These are phyloP conservation scores for Neonectria neomacrospora DNA, from an alignment of 2,329 filamentous ascomycete genomes.

Conservation along the genomic window DNA sequence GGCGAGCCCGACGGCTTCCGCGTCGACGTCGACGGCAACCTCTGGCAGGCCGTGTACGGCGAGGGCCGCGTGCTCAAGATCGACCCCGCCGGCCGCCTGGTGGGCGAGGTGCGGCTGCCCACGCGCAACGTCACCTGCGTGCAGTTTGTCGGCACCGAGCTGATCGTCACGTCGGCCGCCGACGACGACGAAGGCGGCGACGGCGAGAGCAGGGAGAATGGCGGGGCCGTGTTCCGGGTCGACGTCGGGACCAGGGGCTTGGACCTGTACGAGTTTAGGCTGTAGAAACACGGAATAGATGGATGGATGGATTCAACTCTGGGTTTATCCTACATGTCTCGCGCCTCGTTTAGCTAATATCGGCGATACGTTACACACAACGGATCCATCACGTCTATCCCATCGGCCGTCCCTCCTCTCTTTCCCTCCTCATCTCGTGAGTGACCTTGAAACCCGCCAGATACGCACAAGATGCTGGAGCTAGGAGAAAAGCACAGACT, in stretches of 20 bases:
- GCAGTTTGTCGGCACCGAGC: slow-evolving; percentile 77
- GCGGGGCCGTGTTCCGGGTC: slow-evolving; percentile 79
- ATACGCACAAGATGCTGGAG: background rate
- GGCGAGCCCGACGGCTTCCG: slow-evolving; percentile 86
- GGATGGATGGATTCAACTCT: background rate
- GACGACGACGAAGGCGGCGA: slow-evolving; percentile 75
- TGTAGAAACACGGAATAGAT: too few relatives aligned
- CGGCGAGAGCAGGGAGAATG: slow-evolving; percentile 66
- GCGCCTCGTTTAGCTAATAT: background rate
- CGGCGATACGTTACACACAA: too few relatives aligned
- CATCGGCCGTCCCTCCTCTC: background rate
- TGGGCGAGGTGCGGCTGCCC: slow-evolving; percentile 80
- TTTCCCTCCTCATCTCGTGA: slow-evolving; percentile 7
- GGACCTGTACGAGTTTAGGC: slow-evolving; percentile 72
- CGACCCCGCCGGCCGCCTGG: slow-evolving; percentile 72
- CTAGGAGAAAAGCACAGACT: slow-evolving; percentile 11
- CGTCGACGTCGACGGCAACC: slow-evolving; percentile 83
- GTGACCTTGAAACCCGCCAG: background rate
- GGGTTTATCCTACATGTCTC: background rate
- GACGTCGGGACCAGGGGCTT: slow-evolving; percentile 79
- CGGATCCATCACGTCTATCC: background rate
- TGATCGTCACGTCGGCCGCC: slow-evolving; percentile 82
- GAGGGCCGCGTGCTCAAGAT: slow-evolving; percentile 81
- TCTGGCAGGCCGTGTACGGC: slow-evolving; percentile 91
- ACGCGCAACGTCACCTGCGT: slow-evolving; percentile 85